Evolutionary conservation across 2,329 filamentous ascomycete species (phyloP).

Genomic region (Biscogniauxia mediterranea): DNA sequence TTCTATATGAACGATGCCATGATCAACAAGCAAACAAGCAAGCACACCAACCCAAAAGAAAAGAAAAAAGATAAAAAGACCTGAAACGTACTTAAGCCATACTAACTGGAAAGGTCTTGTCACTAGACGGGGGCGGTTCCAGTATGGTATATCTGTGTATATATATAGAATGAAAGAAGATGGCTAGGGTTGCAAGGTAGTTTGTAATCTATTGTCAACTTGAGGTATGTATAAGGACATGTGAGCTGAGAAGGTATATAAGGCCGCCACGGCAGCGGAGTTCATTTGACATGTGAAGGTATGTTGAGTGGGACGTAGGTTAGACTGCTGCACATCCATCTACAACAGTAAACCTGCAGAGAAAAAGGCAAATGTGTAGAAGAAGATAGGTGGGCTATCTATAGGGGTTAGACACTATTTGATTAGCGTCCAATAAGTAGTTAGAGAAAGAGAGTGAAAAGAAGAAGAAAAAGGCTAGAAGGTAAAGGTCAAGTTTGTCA

Average conservation of each 20-base stretch:
- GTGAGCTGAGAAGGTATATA: background rate
- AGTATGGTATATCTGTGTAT: background rate
- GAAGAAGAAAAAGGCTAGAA: background rate
- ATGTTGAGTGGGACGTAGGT: too few species aligned
- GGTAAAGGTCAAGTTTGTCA: background rate
- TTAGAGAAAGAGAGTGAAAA: too few species aligned
- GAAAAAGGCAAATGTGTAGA: too few species aligned
- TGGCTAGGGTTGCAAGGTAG: background rate
- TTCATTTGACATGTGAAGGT: background rate
- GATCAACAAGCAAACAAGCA: too few species aligned
- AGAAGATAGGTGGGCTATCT: too few species aligned
- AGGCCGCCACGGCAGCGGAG: too few species aligned
- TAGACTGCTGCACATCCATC: too few species aligned
- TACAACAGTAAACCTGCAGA: too few species aligned
- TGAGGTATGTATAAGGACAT: background rate
- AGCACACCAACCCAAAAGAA: slow-evolving; percentile 15
- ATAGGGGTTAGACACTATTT: too few species aligned
- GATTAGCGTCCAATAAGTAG: too few species aligned
- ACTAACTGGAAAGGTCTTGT: background rate
- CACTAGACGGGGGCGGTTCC: background rate
- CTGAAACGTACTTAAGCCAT: background rate
- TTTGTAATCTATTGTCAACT: background rate
- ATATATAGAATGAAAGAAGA: background rate
- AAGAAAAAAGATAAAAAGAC: background rate
- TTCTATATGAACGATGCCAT: slow-evolving; percentile 27